A percentile compares a stretch with the other conserved stretches of the same genome.
phyloP scores from a whole-genome alignment of 805 yeast genomes.

The Helenozyma baotianmanensis region DNA sequence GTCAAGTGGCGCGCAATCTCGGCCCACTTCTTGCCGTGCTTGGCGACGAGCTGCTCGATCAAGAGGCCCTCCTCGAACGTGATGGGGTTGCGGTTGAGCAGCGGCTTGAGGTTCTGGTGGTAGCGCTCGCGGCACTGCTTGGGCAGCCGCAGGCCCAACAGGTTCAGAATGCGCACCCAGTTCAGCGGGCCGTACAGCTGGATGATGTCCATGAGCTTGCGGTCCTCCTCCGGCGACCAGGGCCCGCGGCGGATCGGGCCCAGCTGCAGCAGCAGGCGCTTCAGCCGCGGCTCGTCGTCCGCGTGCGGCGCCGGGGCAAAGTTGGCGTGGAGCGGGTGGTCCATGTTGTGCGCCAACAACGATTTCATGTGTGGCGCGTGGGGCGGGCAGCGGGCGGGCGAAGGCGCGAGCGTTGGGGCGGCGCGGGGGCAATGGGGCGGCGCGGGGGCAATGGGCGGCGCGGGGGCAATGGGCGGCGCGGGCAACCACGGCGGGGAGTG shows the following conservation, averaged over 20 bases:
- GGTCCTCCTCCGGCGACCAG: slow-evolving; percentile 86
- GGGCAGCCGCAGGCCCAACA: slow-evolving; percentile 73
- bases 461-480: no score
- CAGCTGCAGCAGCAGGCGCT: slow-evolving; percentile 3
- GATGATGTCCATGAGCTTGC: slow-evolving; percentile 63
- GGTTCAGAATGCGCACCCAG: slow-evolving; percentile 83
- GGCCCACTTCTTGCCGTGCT: slow-evolving; percentile 90
- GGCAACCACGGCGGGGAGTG: no score
- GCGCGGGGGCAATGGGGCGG: no score
- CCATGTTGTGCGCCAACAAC: neutral
- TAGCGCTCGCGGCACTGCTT: slow-evolving; percentile 90
- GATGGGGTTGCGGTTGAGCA: slow-evolving; percentile 76
- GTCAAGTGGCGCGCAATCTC: slow-evolving; percentile 84
- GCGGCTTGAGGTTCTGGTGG: slow-evolving; percentile 87
- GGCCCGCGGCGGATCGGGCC: slow-evolving; percentile 61
- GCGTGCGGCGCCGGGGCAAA: no score
- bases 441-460: no score
- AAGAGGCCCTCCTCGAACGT: slow-evolving; percentile 77
- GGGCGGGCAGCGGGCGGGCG: neutral
- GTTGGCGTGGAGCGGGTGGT: neutral
- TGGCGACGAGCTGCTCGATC: slow-evolving; percentile 73
- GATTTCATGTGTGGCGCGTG: neutral
- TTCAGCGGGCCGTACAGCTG: slow-evolving; percentile 71
- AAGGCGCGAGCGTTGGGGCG: neutral
- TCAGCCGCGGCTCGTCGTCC: no score